Conservation (phyloP, 2,329 filamentous ascomycete species). For the Fusarium verrucosum region DNA sequence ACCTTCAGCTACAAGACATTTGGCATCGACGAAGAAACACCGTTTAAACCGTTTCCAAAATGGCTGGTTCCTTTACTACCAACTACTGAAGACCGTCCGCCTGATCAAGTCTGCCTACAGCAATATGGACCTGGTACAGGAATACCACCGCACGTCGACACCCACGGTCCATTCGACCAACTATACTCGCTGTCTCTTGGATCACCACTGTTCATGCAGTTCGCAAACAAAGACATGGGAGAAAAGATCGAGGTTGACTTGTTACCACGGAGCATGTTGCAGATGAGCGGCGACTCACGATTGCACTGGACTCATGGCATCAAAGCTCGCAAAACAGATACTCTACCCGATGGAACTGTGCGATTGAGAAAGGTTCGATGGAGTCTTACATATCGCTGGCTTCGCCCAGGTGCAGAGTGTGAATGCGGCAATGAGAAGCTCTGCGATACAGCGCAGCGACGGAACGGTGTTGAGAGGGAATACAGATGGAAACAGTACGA, state of each 20-base stretch:
- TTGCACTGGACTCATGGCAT: constrained; percentile 67
- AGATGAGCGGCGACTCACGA: constrained; percentile 60
- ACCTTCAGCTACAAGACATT: constrained; percentile 69
- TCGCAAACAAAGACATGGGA: constrained; percentile 45
- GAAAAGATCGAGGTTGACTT: constrained; percentile 57
- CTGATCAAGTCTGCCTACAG: constrained; percentile 68
- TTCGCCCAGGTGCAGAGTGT: constrained; percentile 57
- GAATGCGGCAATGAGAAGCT: constrained; percentile 60
- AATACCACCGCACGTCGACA: constrained; percentile 70
- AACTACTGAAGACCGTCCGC: constrained; percentile 53
- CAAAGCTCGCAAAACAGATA: constrained; percentile 62
- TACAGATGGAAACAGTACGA: constrained; percentile 58
- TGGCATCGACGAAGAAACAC: constrained; percentile 59
- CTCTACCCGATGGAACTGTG: constrained; percentile 56
- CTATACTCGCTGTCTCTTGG: constrained; percentile 58
- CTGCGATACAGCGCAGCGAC: constrained; percentile 61
- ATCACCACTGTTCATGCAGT: constrained; percentile 56
- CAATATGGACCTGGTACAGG: constrained; percentile 68
- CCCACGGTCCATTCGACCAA: constrained; percentile 59
- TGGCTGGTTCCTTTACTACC: constrained; percentile 62
- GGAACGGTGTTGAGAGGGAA: constrained; percentile 58
- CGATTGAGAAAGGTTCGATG: constrained; percentile 57
- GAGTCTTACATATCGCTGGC: constrained; percentile 66
- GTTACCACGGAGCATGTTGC: constrained; percentile 59
- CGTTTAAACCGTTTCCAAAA: constrained; percentile 60